Base-by-base conservation (phyloP, 23 red algal genomes). In the Gracilaria vermiculophylla region DNA sequence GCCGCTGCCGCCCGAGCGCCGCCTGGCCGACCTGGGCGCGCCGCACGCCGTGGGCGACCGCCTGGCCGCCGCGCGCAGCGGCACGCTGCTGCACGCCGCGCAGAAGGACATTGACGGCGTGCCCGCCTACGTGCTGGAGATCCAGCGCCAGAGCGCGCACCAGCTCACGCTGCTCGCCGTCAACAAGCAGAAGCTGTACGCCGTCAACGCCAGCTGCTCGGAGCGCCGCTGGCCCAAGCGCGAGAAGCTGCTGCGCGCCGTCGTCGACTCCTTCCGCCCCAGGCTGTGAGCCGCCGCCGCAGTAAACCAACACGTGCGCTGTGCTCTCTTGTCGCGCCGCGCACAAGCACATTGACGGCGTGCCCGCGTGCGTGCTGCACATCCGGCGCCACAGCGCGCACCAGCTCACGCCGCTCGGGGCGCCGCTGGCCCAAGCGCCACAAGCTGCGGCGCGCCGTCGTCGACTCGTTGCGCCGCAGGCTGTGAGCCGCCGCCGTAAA, bases 111-210 rank as follows among this genome's bases (percentile, higher is more conserved):
- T 65, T 14, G 90, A 93, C 28, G 93, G 93, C 36, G 31, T 95
- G 36, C 73, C 54, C 2, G 79, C 71, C 25, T 99, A 99, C 77
- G 29, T 91, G 44, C 43, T 99, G 58, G 97, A 99, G 62, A 83
- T 95, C 28, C 79, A 94, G 82, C 56, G 62, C 21, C 85, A 77
- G 5, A 87, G 57, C 15, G 64, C 75, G 10, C 92, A 95, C 56
- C 92, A 99, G 74, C 24, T 99, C 16, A 96, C 86, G 5, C 62
- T 93, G 43, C 76, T 99, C 13, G 77, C 76, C 5, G 71, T 95
- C 50, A 86, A 93, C 78, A 94, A 92, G 61, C 86, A 81, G 34
- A 95, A 95, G 78, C 81, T 99, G 49, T 99, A 95, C 62, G 85
- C 77, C 31, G 92, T 99, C 1, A 99, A 91, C 37, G 94, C 91